A percentile compares a stretch with the other conserved stretches of the same genome.
Conservation (phyloP, 345 rosid genomes). For the Eucalyptus polyanthemos region DNA sequence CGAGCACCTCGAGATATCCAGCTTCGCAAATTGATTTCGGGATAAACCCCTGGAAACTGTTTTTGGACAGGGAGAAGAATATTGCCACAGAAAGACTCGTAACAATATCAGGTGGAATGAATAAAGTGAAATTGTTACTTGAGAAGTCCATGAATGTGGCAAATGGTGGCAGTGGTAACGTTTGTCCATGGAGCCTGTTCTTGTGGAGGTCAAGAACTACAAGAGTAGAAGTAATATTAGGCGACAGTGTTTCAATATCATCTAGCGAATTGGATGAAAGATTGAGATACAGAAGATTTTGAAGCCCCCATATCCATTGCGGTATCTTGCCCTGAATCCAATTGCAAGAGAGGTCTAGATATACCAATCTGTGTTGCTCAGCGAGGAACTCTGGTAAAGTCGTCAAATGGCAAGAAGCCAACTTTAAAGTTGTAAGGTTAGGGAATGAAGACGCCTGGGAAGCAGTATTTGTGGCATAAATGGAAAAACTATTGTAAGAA, state of each 20-base stretch:
- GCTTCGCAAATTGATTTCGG: background rate
- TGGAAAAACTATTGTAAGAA: conserved; percentile 17
- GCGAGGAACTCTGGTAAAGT: conserved; percentile 13
- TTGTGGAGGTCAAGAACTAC: background rate
- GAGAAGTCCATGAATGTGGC: background rate
- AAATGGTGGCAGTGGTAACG: background rate
- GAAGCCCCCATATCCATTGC: conserved; percentile 19
- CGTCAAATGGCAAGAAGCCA: conserved; percentile 33
- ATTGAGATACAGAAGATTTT: background rate
- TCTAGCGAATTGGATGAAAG: background rate
- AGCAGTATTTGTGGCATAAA: background rate
- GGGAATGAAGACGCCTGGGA: background rate
- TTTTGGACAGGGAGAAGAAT: background rate
- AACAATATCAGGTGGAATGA: background rate
- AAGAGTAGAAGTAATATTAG: background rate
- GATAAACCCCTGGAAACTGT: background rate
- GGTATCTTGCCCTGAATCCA: conserved; percentile 23
- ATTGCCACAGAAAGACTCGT: fast-evolving
- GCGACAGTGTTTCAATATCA: background rate
- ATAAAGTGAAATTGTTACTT: background rate
- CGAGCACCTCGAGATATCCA: background rate
- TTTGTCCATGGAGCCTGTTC: background rate
- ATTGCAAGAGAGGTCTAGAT: conserved; percentile 38
- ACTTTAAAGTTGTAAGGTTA: background rate
- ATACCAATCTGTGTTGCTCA: background rate